Base-by-base conservation (phyloP, 441 rosid genomes). In the Arabidopsis hybrid region DNA sequence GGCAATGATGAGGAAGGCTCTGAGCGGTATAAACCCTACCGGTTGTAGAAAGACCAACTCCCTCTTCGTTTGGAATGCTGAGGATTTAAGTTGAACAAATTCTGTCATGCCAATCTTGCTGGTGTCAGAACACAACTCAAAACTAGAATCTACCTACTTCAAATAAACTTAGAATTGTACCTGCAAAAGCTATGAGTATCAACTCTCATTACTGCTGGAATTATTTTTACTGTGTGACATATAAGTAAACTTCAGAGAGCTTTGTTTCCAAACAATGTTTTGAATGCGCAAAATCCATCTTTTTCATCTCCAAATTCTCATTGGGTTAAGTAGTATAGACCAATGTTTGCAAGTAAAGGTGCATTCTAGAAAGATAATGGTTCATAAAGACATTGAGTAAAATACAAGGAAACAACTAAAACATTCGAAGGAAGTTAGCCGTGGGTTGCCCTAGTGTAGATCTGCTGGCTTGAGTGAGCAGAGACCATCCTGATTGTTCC, bases 1-100 rank as follows among this genome's bases (percentile, higher is more conserved):
- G 97, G 99, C 97, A 49, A 50, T 95, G 85, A 86, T 91, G 96
- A 94, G 94, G 55, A 93, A 84, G 82, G 88, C 91, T 62, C 74
- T 90, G 79, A 85, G 29, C 32, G 78, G 89, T 60, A 84, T 89
- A 63, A 81, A 61, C 40, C 87, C 89, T 0, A 84, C 85, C 43
- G 84, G 84, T 67, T 79, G 82, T 69, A 81, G 78, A 79, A 88
- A 82, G 39, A 81, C 58, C 16, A 92, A 90, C 31, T 73, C 91
- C 50, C 78, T 74, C 49, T 63, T 88, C 26, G 84, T 90, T 35
- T 90, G 98, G 97, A 88, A 83, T 35, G 80, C 84, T 21, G 74
- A 69, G 16, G 80, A 58, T 65, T 49, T 60, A 71, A 79, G 78
- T 68, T 47, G 68, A 42, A 64, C 21, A 6, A 5, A 11, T 18